Conservation (phyloP, 2,329 filamentous ascomycete species). For the Cytospora piceae region DNA sequence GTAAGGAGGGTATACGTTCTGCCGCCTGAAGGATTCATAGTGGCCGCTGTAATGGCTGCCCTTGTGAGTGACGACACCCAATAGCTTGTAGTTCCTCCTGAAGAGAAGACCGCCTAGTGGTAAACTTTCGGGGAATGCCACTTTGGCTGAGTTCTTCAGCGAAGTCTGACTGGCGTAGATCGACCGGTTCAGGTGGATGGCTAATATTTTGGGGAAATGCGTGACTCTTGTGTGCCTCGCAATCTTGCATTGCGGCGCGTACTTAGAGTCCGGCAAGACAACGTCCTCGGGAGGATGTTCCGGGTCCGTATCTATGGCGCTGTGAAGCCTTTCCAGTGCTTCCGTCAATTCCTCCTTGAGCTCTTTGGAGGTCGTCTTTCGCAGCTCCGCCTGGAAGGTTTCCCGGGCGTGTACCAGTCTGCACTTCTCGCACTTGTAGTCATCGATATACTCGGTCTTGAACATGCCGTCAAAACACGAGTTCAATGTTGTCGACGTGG, state of each 20-base stretch:
- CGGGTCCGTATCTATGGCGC: conserved; percentile 77
- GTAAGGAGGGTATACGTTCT: conserved; percentile 77
- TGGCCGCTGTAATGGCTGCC: conserved; percentile 95
- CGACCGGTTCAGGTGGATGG: conserved; percentile 89
- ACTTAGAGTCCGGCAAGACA: conserved; percentile 71
- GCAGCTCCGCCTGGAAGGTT: conserved; percentile 62
- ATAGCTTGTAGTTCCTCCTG: conserved; percentile 79
- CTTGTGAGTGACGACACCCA: conserved; percentile 90
- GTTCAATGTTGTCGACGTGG: conserved; percentile 77
- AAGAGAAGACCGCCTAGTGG: conserved; percentile 79
- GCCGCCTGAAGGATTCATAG: conserved; percentile 93
- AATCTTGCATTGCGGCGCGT: conserved; percentile 81
- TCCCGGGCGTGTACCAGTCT: conserved; percentile 79
- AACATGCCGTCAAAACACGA: conserved; percentile 92
- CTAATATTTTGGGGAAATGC: conserved; percentile 84
- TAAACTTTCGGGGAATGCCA: conserved; percentile 86
- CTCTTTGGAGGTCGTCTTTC: conserved; percentile 55
- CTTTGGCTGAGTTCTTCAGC: conserved; percentile 92
- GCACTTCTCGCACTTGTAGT: conserved; percentile 94
- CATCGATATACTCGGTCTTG: conserved; percentile 94
- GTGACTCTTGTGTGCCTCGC: conserved; percentile 87
- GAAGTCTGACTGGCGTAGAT: conserved; percentile 80
- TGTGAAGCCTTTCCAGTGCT: conserved; percentile 67
- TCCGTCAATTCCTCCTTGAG: conserved; percentile 56
- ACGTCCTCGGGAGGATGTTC: conserved; percentile 76